Evolutionary conservation across 1,139 yeast genomes (phyloP), one percentile per base, ranked within the genome.

Genomic region (Suhomyces guaymorum): DNA sequence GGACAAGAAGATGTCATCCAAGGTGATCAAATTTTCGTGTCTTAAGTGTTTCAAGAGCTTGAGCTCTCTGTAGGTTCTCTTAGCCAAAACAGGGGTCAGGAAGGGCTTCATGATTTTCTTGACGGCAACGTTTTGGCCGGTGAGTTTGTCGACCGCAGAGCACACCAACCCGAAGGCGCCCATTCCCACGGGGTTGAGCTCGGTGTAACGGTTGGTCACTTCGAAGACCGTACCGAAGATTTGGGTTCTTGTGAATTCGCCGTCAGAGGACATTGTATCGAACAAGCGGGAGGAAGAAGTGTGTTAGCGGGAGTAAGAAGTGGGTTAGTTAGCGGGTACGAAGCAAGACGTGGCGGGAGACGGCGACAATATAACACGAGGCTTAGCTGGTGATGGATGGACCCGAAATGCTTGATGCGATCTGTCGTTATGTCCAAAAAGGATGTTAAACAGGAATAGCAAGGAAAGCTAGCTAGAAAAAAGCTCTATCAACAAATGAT

Each of bases 151-250:
- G 38, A 83, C 78, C 1, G 98, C 99, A 5, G 97, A 88, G 62
- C 99, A 92, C 30, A 92, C 99, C 24, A 92, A 76, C 6, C 98
- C 98, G 57, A 92, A 92, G 8, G 98, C 98, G 22, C 98, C 98
- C 98, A 92, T 92, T 1, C 98, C 98, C 32, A 92, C 97, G 3
- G 98, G 98, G 54, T 89, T 92, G 44, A 92, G 73, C 55, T 92
- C 96, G 14, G 89, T 79, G 64, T 92, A 92, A 47, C 96, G 68
- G 53, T 79, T 83, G 34, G 98, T 92, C 50, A 92, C 89, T 63
- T 92, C 98, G 59, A 92, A 89, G 30, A 87, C 89, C 3, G 96
- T 88, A 33, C 96, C 96, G 54, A 82, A 82, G 43, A 82, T 82
- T 57, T 82, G 85, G 26, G 72, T 68, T 50, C 76, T 60, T 22